Percentiles rank a stretch among this genome's conserved stretches.
phyloP scores from a whole-genome alignment of 257 asterid species.

The Petrea volubilis region DNA sequence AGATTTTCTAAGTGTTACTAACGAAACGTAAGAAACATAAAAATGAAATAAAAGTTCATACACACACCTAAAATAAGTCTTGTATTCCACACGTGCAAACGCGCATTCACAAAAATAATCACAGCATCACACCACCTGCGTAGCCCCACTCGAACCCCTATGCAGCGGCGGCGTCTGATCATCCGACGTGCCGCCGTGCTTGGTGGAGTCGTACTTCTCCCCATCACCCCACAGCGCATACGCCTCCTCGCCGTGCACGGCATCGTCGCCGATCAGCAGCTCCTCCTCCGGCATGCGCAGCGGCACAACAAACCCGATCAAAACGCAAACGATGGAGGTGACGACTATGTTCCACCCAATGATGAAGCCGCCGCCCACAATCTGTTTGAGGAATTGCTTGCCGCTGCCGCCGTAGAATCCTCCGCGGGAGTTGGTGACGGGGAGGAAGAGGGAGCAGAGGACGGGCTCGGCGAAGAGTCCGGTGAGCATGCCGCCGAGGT shows the following conservation, averaged over 20 bases:
- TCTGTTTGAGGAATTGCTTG: constrained; percentile 53
- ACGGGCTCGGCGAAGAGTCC: constrained; percentile 63
- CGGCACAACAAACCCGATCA: constrained; percentile 44
- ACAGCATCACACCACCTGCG: constrained; percentile 35
- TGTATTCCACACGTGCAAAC: not conserved
- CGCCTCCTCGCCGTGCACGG: constrained; percentile 78
- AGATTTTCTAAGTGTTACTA: no score
- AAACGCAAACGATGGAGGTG: constrained; percentile 52
- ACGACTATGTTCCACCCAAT: constrained; percentile 66
- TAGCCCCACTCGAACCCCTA: constrained; percentile 41
- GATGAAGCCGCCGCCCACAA: constrained; percentile 58
- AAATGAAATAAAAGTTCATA: not conserved
- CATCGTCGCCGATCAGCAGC: constrained; percentile 62
- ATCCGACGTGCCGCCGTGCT: constrained; percentile 41
- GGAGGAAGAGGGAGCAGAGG: constrained; percentile 56
- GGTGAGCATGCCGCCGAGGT: constrained; percentile 60
- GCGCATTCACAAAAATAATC: no score
- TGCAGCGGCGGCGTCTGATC: constrained; percentile 29
- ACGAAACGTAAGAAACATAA: no score
- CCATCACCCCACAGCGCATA: constrained; percentile 78
- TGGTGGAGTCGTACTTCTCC: constrained; percentile 55
- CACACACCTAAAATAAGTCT: not conserved
- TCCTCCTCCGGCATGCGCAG: constrained; percentile 67
- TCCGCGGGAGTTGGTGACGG: constrained; percentile 63
- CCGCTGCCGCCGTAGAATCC: constrained; percentile 65